A percentile compares a stretch with the other conserved stretches of the same genome.
These are phyloP conservation scores for Aspergillus diversus DNA, from an alignment of 495 filamentous ascomycete species.

Conservation along the genomic window DNA sequence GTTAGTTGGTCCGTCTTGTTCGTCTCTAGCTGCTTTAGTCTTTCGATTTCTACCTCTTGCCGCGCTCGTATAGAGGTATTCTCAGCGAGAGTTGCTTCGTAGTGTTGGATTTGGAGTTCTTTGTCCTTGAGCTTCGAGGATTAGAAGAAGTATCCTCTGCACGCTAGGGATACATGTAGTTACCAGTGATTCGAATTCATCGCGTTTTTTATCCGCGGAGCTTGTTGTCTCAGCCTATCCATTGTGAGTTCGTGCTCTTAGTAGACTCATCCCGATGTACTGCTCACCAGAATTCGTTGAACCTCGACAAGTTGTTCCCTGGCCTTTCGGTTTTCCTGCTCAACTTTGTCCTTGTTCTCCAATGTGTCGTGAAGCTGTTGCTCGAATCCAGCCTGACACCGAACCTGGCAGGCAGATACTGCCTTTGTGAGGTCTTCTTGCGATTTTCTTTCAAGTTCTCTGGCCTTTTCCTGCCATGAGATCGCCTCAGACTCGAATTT, in stretches of 20 bases:
- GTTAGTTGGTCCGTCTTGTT: conserved; percentile 23
- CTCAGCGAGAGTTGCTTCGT: conserved; percentile 25
- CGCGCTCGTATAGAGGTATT: conserved; percentile 19
- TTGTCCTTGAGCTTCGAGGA: conserved; percentile 27
- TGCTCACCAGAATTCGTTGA: conserved; percentile 34
- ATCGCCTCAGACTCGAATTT: conserved; percentile 26
- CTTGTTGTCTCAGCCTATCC: conserved; percentile 26
- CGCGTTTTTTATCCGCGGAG: conserved; percentile 15
- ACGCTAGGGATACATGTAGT: neutral
- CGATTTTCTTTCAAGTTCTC: conserved; percentile 25
- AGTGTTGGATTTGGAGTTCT: conserved; percentile 26
- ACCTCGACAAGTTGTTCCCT: conserved; percentile 25
- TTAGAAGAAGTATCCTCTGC: conserved; percentile 20
- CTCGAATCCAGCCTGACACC: conserved; percentile 29
- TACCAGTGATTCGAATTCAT: conserved; percentile 24
- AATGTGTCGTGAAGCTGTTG: conserved; percentile 27
- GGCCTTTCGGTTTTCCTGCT: conserved; percentile 18
- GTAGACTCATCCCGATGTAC: neutral
- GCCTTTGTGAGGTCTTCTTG: conserved; percentile 32
- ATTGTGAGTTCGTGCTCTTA: conserved; percentile 8
- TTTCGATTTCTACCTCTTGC: conserved; percentile 28
- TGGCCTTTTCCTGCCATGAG: conserved; percentile 26
- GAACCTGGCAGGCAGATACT: conserved; percentile 23
- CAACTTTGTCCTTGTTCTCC: conserved; percentile 29
- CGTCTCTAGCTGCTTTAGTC: conserved; percentile 28